Evolutionary conservation across 345 rosid species (phyloP).

Genomic region (Acer yangbiense): DNA sequence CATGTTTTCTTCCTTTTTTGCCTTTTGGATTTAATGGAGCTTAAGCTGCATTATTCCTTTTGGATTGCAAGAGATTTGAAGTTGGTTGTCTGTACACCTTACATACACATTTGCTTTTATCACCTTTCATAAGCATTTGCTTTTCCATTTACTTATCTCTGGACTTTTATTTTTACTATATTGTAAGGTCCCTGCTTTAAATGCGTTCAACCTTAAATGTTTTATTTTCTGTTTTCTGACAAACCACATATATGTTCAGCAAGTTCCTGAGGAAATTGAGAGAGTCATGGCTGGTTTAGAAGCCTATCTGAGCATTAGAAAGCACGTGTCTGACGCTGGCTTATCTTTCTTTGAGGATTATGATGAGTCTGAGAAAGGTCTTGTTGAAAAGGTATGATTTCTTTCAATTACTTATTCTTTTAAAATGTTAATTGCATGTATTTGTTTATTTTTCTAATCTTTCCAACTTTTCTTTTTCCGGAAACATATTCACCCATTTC

Average conservation of each 20-base stretch:
- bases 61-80: background rate
- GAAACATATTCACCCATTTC: background rate
- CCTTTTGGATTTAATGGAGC: background rate
- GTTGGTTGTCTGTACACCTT: background rate
- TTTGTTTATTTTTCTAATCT: background rate
- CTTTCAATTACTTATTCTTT: background rate
- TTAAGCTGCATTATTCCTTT: background rate
- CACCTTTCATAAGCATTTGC: background rate
- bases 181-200: background rate
- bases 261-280: conserved; percentile 96
- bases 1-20: background rate
- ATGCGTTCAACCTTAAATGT: background rate
- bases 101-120: background rate
- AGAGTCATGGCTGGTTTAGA: conserved; percentile 86
- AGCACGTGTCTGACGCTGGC: conserved; percentile 63
- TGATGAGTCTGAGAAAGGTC: conserved; percentile 47
- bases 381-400: conserved; percentile 59
- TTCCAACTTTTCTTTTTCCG: background rate
- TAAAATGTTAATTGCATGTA: background rate
- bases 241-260: conserved; percentile 47
- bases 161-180: background rate
- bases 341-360: conserved; percentile 69
- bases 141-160: background rate
- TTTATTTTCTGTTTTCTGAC: conserved; percentile 6
- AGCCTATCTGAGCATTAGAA: conserved; percentile 94